Base-by-base conservation (phyloP, 148 eudicot species). In the Polygonum aviculare region DNA sequence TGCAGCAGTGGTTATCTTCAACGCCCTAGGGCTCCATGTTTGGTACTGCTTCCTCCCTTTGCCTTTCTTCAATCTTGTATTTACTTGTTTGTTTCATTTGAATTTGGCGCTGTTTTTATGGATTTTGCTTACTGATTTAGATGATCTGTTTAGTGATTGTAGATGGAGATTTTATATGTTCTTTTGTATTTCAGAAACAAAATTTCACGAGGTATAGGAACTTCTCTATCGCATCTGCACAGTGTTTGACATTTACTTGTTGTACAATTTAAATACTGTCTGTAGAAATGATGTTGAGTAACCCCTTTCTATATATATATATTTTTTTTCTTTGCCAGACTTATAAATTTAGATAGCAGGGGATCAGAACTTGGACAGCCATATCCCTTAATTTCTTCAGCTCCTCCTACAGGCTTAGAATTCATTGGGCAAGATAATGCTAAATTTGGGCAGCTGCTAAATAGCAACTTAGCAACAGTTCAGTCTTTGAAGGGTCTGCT, bases 381-480 rank as follows among this genome's bases (percentile, higher is more conserved):
- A 21, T 79, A 79, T 73, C 72, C 84, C 16, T 76, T 73, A 75
- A 54, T 69, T 22, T 50, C 85, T 44, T 63, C 82, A 12, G 52
- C 65, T 59, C 80, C 69, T 45, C 49, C 70, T 79, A 73, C 36
- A 52, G 38, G 52, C 62, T 14, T 44, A 72, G 87, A 81, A 76
- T 69, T 70, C 69, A 54, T 59, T 31, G 82, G 41, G 47, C 76
- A 57, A 69, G 77, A 75, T 71, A 78, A 77, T 81, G 82, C 41
- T 60, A 79, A n/a, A 77, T 75, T 81, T 69, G 75, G 65, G 78
- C 81, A 83, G 79, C 81, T 77, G 40, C 41, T 83, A 73, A 82
- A 77, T 81, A 78, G 49, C 74, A 82, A 78, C 54, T 45, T 81
- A 69, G 73, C 74, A 5, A 45, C 77, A 79, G 65, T 69, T 33